These are phyloP conservation scores for Phyllosticta citribraziliensis DNA, from an alignment of 2,329 filamentous ascomycete genomes.

Conservation along the genomic window DNA sequence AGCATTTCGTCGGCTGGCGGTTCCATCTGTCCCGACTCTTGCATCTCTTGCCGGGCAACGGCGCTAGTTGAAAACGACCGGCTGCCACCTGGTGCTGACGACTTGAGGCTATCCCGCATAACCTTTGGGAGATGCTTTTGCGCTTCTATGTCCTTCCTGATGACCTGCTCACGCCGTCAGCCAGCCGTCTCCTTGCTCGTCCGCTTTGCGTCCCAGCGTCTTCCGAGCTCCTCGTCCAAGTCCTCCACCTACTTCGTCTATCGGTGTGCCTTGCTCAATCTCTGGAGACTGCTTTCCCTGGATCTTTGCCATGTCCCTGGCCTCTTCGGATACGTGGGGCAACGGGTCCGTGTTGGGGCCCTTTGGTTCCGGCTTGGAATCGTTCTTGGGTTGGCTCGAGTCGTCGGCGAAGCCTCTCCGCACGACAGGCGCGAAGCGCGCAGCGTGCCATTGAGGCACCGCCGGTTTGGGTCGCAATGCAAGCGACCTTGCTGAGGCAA, in stretches of 20 bases:
- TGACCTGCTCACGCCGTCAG: constrained; percentile 39
- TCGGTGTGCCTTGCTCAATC: constrained; percentile 51
- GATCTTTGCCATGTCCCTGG: constrained; percentile 48
- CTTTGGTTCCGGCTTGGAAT: constrained; percentile 16
- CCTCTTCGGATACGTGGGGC: constrained; percentile 56
- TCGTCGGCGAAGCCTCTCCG: constrained; percentile 15
- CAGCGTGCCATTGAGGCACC: constrained; percentile 21
- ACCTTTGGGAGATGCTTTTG: constrained; percentile 56
- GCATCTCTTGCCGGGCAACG: constrained; percentile 21
- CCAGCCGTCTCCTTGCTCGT: constrained; percentile 11
- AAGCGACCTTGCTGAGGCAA: constrained; percentile 23
- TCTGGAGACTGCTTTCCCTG: constrained; percentile 51
- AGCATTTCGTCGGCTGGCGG: constrained; percentile 18
- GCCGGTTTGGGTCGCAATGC: constrained; percentile 22
- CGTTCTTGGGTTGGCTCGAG: constrained; percentile 22
- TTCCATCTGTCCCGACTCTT: constrained; percentile 14
- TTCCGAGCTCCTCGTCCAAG: neutral
- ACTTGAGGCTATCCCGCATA: constrained; percentile 50
- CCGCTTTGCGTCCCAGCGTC: neutral
- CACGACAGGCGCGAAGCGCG: constrained; percentile 6
- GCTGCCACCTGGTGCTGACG: constrained; percentile 31
- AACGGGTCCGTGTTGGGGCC: constrained; percentile 29
- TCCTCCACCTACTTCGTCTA: constrained; percentile 48
- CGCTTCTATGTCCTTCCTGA: constrained; percentile 52
- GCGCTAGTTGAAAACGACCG: constrained; percentile 50